Conservation (phyloP, 2,329 filamentous ascomycete genomes). For the Lecanicillium sp. region DNA sequence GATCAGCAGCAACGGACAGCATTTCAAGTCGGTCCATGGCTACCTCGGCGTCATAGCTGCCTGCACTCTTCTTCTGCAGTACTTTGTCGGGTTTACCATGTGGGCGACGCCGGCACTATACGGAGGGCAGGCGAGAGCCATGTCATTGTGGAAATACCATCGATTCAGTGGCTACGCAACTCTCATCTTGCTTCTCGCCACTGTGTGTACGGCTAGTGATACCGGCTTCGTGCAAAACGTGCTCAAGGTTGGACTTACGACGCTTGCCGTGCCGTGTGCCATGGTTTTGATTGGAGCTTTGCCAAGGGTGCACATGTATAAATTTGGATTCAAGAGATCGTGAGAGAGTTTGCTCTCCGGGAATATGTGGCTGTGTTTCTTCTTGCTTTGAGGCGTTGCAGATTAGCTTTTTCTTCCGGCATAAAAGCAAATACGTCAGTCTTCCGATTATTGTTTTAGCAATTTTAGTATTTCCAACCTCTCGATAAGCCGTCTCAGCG, state of each 20-base stretch:
- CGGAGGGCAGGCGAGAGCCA: conserved; percentile 71
- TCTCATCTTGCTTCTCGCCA: conserved; percentile 61
- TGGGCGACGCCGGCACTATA: conserved; percentile 69
- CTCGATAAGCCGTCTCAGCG: too few relatives aligned
- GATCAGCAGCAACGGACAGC: conserved; percentile 51
- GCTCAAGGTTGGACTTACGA: conserved; percentile 69
- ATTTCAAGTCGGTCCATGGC: conserved; percentile 76
- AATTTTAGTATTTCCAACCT: too few relatives aligned
- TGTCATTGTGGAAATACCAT: conserved; percentile 85
- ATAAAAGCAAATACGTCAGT: too few relatives aligned
- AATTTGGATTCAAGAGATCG: conserved; percentile 49
- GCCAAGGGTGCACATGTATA: conserved; percentile 72
- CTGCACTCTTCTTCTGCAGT: conserved; percentile 62
- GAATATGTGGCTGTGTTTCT: too few relatives aligned
- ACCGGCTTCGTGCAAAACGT: conserved; percentile 66
- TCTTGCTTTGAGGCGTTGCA: too few relatives aligned
- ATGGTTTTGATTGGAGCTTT: conserved; percentile 64
- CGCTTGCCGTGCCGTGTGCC: conserved; percentile 54
- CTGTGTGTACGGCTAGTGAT: conserved; percentile 65
- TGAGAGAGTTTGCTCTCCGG: conserved; percentile 1
- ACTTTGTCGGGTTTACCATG: conserved; percentile 72
- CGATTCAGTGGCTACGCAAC: conserved; percentile 68
- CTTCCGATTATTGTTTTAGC: too few relatives aligned
- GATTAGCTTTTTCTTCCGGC: too few relatives aligned
- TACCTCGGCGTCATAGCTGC: conserved; percentile 75